Evolutionary conservation across 2,329 filamentous ascomycete species (phyloP).

Genomic region (Venturia asperata): DNA sequence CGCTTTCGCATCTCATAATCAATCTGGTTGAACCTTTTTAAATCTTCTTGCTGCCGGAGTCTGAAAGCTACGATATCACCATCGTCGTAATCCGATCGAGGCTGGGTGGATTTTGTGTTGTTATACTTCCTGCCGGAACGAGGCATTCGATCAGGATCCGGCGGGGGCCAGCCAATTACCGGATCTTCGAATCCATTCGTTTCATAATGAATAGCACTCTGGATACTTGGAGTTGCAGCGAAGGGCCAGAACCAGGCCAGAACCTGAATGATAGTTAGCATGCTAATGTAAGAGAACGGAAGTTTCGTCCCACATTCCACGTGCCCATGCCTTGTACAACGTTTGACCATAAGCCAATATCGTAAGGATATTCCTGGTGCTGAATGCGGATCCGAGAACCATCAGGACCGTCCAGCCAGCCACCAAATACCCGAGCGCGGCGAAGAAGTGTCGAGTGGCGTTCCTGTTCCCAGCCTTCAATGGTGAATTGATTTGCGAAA

Average conservation of each 20-base stretch:
- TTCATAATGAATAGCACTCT: slow-evolving; percentile 54
- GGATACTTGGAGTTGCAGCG: slow-evolving; percentile 42
- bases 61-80: slow-evolving; percentile 46
- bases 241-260: slow-evolving; percentile 65
- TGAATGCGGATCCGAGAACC: slow-evolving; percentile 49
- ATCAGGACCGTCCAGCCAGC: slow-evolving; percentile 50
- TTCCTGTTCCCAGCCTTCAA: slow-evolving; percentile 65
- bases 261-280: slow-evolving; percentile 26
- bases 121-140: slow-evolving; percentile 22
- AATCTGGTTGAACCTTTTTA: slow-evolving; percentile 33
- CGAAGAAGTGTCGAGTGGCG: slow-evolving; percentile 41
- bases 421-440: slow-evolving; percentile 45
- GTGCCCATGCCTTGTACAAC: slow-evolving; percentile 70
- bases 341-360: slow-evolving; percentile 68
- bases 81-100: slow-evolving; percentile 33
- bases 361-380: slow-evolving; percentile 73
- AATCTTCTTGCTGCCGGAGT: slow-evolving; percentile 46
- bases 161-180: slow-evolving; percentile 40
- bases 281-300: slow-evolving; percentile 2
- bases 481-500: slow-evolving; percentile 66
- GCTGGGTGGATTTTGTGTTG: slow-evolving; percentile 32
- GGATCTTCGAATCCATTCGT: slow-evolving; percentile 67
- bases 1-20: slow-evolving; percentile 29
- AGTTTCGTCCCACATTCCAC: slow-evolving; percentile 38
- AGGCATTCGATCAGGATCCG: slow-evolving; percentile 42